Evolutionary conservation across 148 eudicot genomes (phyloP).

Genomic region (Polygonum aviculare): DNA sequence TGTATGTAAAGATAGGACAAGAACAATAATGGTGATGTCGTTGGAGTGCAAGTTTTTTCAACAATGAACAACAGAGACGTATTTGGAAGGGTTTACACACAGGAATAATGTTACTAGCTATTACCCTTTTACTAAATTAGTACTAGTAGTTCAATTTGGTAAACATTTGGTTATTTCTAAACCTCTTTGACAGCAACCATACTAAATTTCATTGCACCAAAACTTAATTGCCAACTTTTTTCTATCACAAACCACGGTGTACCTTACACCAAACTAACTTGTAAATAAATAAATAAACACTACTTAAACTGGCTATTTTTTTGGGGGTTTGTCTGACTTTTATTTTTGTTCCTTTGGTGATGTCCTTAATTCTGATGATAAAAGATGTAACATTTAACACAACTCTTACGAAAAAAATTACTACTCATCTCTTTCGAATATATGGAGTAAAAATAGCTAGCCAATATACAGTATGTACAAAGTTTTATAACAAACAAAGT

Average conservation of each 20-base stretch:
- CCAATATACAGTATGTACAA: too few relatives aligned
- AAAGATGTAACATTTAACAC: neutral
- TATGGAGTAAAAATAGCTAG: too few relatives aligned
- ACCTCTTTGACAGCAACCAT: neutral
- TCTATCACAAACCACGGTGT: neutral
- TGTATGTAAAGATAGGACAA: neutral
- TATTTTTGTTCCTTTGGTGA: neutral
- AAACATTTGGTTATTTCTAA: neutral
- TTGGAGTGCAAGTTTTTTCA: constrained; percentile 1
- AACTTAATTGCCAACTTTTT: neutral
- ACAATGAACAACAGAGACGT: neutral
- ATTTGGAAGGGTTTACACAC: constrained; percentile 2
- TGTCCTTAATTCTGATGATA: neutral
- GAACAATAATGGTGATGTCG: neutral
- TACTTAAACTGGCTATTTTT: neutral
- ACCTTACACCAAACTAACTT: too few relatives aligned
- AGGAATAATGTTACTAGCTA: neutral
- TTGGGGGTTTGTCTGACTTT: neutral
- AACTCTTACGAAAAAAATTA: too few relatives aligned
- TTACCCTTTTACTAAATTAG: constrained; percentile 1
- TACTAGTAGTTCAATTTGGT: neutral
- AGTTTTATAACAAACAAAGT: too few relatives aligned
- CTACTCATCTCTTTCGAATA: too few relatives aligned
- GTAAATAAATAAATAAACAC: too few relatives aligned
- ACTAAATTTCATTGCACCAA: neutral